phyloP scores from a whole-genome alignment of 345 rosid species.

The Sapria himalayana region DNA sequence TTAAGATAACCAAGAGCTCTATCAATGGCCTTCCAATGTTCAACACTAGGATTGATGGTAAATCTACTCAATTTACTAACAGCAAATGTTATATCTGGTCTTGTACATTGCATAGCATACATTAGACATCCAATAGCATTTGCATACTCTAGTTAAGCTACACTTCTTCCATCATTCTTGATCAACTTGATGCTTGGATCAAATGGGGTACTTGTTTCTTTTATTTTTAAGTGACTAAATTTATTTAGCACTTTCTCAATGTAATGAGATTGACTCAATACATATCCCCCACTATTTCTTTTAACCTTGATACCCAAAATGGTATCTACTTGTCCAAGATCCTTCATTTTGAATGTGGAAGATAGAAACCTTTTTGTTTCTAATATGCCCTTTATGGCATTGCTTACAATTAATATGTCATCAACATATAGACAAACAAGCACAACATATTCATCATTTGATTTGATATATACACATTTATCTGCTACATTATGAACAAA shows the following conservation, averaged over 20 bases:
- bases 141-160: not conserved
- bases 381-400: not conserved
- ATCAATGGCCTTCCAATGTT: not conserved
- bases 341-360: not conserved
- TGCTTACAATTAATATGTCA: not conserved
- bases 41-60: not conserved
- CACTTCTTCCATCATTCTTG: not conserved
- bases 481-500: no score
- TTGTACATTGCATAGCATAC: not conserved
- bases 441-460: no score
- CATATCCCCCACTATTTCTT: not conserved
- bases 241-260: not conserved
- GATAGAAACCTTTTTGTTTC: conserved; percentile 2
- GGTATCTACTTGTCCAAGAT: conserved; percentile 4
- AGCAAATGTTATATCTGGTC: conserved; percentile 1
- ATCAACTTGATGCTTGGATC: not conserved
- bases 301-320: conserved; percentile 1
- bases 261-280: not conserved
- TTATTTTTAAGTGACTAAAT: not conserved
- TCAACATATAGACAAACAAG: no score
- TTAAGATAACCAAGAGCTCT: not conserved
- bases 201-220: not conserved
- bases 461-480: no score
- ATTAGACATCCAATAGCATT: not conserved
- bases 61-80: not conserved